Evolutionary conservation across 2,329 filamentous ascomycete species (phyloP).

Genomic region (Phialemonium atrogriseum): DNA sequence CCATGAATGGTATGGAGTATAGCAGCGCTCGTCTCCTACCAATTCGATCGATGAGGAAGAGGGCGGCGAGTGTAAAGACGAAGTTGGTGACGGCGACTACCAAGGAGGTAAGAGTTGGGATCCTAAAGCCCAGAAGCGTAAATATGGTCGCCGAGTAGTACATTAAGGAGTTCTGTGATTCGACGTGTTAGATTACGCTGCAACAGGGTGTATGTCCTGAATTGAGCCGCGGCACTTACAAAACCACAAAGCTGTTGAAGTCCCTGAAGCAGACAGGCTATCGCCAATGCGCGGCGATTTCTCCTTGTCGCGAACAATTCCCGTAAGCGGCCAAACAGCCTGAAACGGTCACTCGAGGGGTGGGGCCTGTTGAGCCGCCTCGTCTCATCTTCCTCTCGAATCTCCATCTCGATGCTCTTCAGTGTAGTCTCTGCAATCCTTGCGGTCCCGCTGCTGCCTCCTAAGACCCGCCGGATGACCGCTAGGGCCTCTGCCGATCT

Average conservation of each 20-base stretch:
- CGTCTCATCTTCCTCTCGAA: constrained; percentile 52
- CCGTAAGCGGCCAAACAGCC: constrained; percentile 38
- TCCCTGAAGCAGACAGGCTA: constrained; percentile 80
- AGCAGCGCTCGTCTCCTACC: constrained; percentile 75
- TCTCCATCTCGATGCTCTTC: constrained; percentile 63
- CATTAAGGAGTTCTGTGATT: constrained; percentile 70
- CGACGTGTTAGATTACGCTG: too few species aligned
- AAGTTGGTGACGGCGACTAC: constrained; percentile 77
- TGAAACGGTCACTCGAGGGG: constrained; percentile 19
- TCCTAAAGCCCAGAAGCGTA: constrained; percentile 65
- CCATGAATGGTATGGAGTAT: constrained; percentile 79
- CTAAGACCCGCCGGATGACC: constrained; percentile 60
- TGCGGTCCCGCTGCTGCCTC: constrained; percentile 27
- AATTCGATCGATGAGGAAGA: constrained; percentile 69
- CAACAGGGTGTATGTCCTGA: not conserved
- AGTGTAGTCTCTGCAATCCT: constrained; percentile 39
- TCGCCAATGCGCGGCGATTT: constrained; percentile 67
- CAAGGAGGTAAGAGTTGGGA: constrained; percentile 71
- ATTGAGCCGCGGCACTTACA: constrained; percentile 33
- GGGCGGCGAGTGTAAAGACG: constrained; percentile 65
- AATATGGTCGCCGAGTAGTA: constrained; percentile 85
- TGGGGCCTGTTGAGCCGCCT: constrained; percentile 35
- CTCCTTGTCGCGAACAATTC: constrained; percentile 49
- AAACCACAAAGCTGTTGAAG: constrained; percentile 86
- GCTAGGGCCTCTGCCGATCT: constrained; percentile 50